phyloP scores from a whole-genome alignment of 2,329 filamentous ascomycete genomes.

The Magnaporthiopsis poae region DNA sequence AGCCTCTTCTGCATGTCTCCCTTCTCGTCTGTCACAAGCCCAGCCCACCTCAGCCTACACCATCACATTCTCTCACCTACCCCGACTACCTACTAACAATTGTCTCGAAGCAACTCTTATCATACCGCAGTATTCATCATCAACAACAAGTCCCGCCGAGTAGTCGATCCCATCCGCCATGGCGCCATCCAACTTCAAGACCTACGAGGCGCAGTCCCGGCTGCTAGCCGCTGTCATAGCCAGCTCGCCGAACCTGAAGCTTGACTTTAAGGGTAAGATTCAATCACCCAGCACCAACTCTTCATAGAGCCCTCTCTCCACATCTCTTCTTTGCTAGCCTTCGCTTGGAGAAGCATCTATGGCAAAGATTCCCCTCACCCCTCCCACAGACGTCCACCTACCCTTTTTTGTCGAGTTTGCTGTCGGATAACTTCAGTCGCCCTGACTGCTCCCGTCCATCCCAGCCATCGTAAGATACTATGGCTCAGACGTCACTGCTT shows the following conservation, averaged over 20 bases:
- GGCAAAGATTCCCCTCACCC: not conserved
- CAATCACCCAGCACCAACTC: not conserved
- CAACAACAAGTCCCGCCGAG: no score
- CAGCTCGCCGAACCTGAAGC: conserved; percentile 41
- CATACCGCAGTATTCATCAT: not conserved
- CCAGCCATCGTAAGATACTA: conserved; percentile 38
- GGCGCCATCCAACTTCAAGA: conserved; percentile 47
- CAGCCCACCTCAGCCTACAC: no score
- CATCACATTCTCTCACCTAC: no score
- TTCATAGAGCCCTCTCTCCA: not conserved
- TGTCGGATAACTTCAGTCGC: conserved; percentile 10
- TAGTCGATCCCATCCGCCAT: not conserved
- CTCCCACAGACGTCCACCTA: not conserved
- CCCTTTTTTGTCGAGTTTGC: not conserved
- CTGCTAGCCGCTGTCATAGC: conserved; percentile 53
- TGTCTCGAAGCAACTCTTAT: not conserved
- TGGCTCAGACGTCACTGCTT: conserved; percentile 38
- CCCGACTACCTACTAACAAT: not conserved
- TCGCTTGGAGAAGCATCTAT: not conserved
- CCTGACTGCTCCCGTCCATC: conserved; percentile 5
- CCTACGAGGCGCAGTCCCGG: conserved; percentile 49
- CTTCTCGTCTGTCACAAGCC: no score
- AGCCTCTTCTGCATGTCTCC: no score
- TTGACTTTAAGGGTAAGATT: conserved; percentile 52
- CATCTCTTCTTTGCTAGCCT: not conserved